These are phyloP conservation scores for Aegle marmelos DNA, from an alignment of 345 rosid genomes.

Conservation along the genomic window DNA sequence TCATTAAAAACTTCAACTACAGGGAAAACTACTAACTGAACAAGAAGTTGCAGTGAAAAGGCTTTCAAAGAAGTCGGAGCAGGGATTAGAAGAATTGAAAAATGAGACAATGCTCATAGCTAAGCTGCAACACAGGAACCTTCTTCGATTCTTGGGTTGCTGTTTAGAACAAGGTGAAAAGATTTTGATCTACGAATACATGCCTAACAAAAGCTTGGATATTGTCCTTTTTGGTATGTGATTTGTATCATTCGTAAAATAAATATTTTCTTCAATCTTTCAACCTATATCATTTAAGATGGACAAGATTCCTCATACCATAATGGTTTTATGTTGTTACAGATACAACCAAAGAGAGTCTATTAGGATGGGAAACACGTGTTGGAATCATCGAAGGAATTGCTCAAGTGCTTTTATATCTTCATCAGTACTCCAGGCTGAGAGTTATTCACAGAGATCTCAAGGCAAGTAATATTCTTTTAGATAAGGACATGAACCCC, in stretches of 20 bases:
- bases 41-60: constrained; percentile 42
- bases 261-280: neutral
- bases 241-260: neutral
- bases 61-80: constrained; percentile 32
- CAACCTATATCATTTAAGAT: neutral
- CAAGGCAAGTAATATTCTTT: constrained; percentile 37
- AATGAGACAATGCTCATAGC: constrained; percentile 27
- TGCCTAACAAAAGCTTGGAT: constrained; percentile 1
- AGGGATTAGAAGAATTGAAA: constrained; percentile 34
- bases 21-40: constrained; percentile 23
- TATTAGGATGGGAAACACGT: constrained; percentile 18
- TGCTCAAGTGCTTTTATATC: constrained; percentile 40
- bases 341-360: constrained; percentile 5
- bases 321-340: neutral
- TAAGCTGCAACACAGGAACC: neutral
- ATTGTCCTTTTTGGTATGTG: neutral
- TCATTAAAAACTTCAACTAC: no score
- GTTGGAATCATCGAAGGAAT: constrained; percentile 25
- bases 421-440: constrained; percentile 28
- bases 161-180: neutral
- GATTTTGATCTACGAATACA: neutral
- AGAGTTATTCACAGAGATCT: constrained; percentile 31
- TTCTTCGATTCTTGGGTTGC: neutral
- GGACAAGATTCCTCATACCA: neutral
- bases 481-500: constrained; percentile 43